phyloP scores from a whole-genome alignment of 805 yeast species.

The Yamadazyma akitaensis region DNA sequence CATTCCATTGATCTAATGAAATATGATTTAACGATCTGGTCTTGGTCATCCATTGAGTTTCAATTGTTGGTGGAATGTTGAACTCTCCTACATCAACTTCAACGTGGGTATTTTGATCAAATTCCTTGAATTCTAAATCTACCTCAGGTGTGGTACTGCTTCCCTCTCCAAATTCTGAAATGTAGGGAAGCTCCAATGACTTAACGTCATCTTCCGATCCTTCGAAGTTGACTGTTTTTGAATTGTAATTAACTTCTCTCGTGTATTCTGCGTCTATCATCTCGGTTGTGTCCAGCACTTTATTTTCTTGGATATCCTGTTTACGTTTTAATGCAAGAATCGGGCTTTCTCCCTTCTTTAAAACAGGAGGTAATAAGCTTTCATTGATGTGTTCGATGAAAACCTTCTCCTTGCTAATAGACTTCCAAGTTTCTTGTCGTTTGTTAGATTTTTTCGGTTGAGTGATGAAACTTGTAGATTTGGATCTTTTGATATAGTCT shows the following conservation, averaged over 20 bases:
- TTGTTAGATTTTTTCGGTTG: conserved; percentile 12
- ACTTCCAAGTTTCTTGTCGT: conserved; percentile 21
- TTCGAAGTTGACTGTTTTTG: not conserved
- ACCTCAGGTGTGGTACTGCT: not conserved
- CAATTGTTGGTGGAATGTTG: conserved; percentile 7
- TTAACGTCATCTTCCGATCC: not conserved
- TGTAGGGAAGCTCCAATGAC: conserved; percentile 18
- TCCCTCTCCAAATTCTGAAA: conserved; percentile 22
- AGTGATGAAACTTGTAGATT: conserved; percentile 19
- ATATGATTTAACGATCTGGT: conserved; percentile 18
- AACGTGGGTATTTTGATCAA: conserved; percentile 21
- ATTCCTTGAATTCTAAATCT: conserved; percentile 17
- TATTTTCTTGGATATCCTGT: not conserved
- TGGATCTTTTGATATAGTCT: conserved; percentile 22
- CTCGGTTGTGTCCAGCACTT: not conserved
- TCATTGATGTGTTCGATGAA: conserved; percentile 29
- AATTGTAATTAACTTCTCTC: not conserved
- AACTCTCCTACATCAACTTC: conserved; percentile 5
- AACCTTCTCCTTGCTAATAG: conserved; percentile 26
- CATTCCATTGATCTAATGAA: conserved; percentile 33
- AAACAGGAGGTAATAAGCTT: conserved; percentile 31
- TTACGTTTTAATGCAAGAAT: conserved; percentile 25
- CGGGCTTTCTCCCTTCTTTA: conserved; percentile 30
- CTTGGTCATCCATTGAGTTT: conserved; percentile 11
- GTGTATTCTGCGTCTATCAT: conserved; percentile 1